Evolutionary conservation across 768 basidiomycete genomes (phyloP).

Genomic region (Boletus coccyginus): DNA sequence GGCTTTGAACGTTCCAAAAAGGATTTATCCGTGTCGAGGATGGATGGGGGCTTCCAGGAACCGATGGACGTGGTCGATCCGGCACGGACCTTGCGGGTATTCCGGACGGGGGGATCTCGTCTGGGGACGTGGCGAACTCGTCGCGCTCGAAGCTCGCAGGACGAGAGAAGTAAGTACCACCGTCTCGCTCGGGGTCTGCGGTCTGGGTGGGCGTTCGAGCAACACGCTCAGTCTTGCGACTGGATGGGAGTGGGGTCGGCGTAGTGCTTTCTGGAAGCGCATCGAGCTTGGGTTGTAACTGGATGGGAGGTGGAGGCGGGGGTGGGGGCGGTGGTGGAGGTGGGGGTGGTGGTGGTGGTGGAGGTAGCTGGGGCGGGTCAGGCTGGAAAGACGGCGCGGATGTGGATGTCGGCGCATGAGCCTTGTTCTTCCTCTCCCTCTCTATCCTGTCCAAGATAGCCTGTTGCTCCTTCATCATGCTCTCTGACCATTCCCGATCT

Average conservation of each 20-base stretch:
- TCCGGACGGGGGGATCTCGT: slow-evolving; percentile 17
- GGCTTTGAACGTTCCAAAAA: slow-evolving; percentile 21
- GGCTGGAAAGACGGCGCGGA: slow-evolving; percentile 5
- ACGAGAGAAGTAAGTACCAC: slow-evolving; percentile 16
- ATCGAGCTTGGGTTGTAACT: not conserved
- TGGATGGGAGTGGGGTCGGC: slow-evolving; percentile 6
- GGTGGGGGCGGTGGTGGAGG: not conserved
- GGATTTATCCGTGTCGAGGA: slow-evolving; percentile 22
- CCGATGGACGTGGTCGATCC: slow-evolving; percentile 26
- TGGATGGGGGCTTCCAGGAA: slow-evolving; percentile 27
- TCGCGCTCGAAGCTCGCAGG: slow-evolving; percentile 17
- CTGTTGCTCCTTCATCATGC: slow-evolving; percentile 37
- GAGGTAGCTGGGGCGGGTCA: not conserved
- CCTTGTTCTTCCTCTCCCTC: slow-evolving; percentile 31
- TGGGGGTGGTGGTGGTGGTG: not conserved
- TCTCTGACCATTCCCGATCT: slow-evolving; percentile 34
- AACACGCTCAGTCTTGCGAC: slow-evolving; percentile 17
- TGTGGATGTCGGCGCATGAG: not conserved
- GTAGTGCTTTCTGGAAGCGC: slow-evolving; percentile 5
- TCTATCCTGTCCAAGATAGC: slow-evolving; percentile 50
- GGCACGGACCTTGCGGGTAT: slow-evolving; percentile 21
- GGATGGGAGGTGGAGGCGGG: not conserved
- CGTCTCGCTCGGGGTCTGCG: slow-evolving; percentile 25
- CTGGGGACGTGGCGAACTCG: slow-evolving; percentile 16
- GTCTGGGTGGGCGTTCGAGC: slow-evolving; percentile 18